Base-by-base conservation (phyloP, 139 green algal genomes). In the Gonium pectorale region DNA sequence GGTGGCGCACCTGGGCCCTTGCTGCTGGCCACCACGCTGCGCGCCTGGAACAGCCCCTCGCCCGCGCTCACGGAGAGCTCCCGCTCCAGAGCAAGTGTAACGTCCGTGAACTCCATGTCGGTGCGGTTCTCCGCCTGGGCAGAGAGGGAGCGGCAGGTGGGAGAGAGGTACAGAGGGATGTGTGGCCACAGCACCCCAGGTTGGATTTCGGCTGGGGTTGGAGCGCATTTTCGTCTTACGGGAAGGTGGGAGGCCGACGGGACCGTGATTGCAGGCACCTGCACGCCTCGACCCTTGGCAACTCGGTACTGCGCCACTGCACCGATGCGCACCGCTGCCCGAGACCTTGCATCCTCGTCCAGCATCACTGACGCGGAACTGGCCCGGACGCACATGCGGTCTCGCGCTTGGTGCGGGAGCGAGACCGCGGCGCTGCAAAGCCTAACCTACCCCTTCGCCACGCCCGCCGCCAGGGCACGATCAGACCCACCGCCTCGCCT, bases 71-170 rank as follows among this genome's bases (percentile, higher is more conserved):
- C 17, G 37, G 4, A 3, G 8, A 72, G 37, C 4, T 52, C n/a
- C 19, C 66, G 66, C 21, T 72, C 66, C 8, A 72, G 15, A 17
- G 29, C 37, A 8, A 72, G 37, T 22, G 19, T 52, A 21, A 75
- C 67, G 2, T 75, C 67, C 29, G 43, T 26, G 41, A 75, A 75
- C 2, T 3, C 2, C 67, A 75, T 19, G 67, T 75, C 22, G 41
- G 67, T 54, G 67, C 43, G 67, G 67, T 75, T 75, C 67, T 75
- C 67, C 56, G 59, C 59, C 67, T 75, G 67, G 4, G 62, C 27
- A 43, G 8, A 41, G 62, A 43, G 33, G 62, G 33, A 7, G 17
- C 31, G 62, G 54, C 13, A 33, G 15, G 54, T 33, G n/a, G 5
- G 9, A n/a, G 54, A 5, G 17, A n/a, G 22, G 19, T 24, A 8